These are phyloP conservation scores for Penicillium daleae DNA, from an alignment of 495 filamentous ascomycete genomes.

Conservation along the genomic window DNA sequence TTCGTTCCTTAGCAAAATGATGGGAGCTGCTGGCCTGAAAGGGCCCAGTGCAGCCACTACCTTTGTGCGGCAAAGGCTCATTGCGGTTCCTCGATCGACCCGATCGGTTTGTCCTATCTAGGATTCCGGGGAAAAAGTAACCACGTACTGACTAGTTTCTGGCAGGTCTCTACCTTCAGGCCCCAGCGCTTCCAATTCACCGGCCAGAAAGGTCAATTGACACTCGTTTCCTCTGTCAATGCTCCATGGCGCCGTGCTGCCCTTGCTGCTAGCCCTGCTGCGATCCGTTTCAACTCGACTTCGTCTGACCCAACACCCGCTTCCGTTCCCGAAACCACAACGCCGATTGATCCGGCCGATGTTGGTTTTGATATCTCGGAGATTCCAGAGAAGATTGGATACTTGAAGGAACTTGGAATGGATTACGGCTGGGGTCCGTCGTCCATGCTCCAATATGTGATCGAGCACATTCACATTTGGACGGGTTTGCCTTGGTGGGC, in stretches of 20 bases:
- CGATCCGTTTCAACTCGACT: conserved; percentile 51
- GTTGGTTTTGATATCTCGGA: conserved; percentile 42
- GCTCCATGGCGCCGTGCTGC: conserved; percentile 32
- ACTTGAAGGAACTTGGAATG: conserved; percentile 77
- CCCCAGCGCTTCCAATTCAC: conserved; percentile 32
- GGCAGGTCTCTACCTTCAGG: conserved; percentile 47
- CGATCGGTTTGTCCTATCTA: conserved; percentile 41
- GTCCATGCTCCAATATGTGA: conserved; percentile 64
- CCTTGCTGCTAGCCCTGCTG: conserved; percentile 27
- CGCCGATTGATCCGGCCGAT: conserved; percentile 31
- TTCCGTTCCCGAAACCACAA: conserved; percentile 16
- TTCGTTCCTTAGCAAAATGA: conserved; percentile 34
- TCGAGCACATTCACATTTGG: conserved; percentile 83
- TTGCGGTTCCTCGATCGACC: conserved; percentile 36
- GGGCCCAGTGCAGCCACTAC: conserved; percentile 34
- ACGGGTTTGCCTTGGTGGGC: conserved; percentile 79
- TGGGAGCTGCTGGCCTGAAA: conserved; percentile 42
- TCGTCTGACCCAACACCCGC: conserved; percentile 35
- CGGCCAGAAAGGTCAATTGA: conserved; percentile 27
- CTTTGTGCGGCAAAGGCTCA: conserved; percentile 40
- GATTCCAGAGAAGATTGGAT: conserved; percentile 77
- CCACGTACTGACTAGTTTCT: conserved; percentile 27
- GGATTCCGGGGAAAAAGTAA: conserved; percentile 4
- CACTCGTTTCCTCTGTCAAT: conserved; percentile 30
- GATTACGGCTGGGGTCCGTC: conserved; percentile 85